Evolutionary conservation across 1,284 basidiomycete species (phyloP).

Genomic region (Apiotrichum akiyoshidainum): DNA sequence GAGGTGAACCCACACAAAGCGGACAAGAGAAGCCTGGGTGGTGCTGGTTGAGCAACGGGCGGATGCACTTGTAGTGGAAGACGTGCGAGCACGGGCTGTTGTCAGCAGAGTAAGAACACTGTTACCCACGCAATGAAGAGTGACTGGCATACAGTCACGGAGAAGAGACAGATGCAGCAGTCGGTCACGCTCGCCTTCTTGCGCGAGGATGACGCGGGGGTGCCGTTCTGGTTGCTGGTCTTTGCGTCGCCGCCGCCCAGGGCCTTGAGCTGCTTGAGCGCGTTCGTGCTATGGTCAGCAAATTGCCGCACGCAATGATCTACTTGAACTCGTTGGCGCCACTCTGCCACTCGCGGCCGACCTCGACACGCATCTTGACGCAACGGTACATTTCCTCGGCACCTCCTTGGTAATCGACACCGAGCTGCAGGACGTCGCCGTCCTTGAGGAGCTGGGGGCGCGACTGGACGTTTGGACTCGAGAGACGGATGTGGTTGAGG

Average conservation of each 20-base stretch:
- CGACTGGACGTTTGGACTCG: slow-evolving; percentile 76
- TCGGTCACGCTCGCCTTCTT: slow-evolving; percentile 62
- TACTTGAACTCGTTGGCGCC: slow-evolving; percentile 92
- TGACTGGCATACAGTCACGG: slow-evolving; percentile 89
- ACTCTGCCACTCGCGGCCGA: slow-evolving; percentile 81
- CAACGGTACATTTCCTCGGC: slow-evolving; percentile 97
- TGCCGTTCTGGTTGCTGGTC: slow-evolving; percentile 2
- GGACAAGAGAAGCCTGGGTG: slow-evolving; percentile 94
- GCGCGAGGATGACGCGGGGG: slow-evolving; percentile 13
- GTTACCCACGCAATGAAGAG: slow-evolving; percentile 76
- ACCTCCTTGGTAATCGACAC: slow-evolving; percentile 97
- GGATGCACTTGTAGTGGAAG: slow-evolving; percentile 98
- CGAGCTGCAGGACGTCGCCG: slow-evolving; percentile 91
- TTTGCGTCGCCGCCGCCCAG: slow-evolving; percentile 35
- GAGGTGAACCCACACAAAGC: slow-evolving; percentile 60
- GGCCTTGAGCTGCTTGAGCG: slow-evolving; percentile 46
- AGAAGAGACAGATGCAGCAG: slow-evolving; percentile 95
- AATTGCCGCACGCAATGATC: slow-evolving; percentile 42
- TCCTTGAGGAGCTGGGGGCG: slow-evolving; percentile 79
- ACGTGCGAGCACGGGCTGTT: slow-evolving; percentile 83
- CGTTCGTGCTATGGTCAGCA: slow-evolving; percentile 37
- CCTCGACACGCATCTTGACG: slow-evolving; percentile 92
- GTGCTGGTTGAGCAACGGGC: slow-evolving; percentile 79
- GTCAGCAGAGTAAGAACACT: slow-evolving; percentile 9
- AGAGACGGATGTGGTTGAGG: slow-evolving; percentile 88